Evolutionary conservation across 257 asterid genomes (phyloP).

Genomic region (Thymus quinquecostatus): DNA sequence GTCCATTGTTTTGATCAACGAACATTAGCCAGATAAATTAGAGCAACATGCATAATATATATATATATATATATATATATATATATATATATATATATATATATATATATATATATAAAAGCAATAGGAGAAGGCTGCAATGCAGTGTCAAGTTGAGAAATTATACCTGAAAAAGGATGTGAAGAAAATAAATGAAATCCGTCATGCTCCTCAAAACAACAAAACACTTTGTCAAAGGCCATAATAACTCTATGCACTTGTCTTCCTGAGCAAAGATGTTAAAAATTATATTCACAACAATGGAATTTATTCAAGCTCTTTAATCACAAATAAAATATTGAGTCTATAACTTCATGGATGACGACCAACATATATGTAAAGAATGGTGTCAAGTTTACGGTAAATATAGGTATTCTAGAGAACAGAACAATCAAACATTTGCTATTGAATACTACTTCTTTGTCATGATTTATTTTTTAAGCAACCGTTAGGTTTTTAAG

Average conservation of each 20-base stretch:
- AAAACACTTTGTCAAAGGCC: background rate
- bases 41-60: background rate
- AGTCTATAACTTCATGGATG: no score
- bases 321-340: background rate
- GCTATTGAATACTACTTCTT: no score
- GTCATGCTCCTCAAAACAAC: background rate
- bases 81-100: no score
- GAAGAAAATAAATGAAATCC: slow-evolving; percentile 2
- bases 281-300: background rate
- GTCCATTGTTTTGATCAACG: background rate
- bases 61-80: no score
- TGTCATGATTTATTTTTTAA: no score
- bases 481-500: background rate
- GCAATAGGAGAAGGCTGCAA: background rate
- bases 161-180: slow-evolving; percentile 18
- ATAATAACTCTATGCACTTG: background rate
- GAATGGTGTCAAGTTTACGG: background rate
- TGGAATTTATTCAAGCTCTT: background rate
- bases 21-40: background rate
- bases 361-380: no score
- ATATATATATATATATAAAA: background rate
- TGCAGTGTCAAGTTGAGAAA: background rate
- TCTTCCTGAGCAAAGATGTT: slow-evolving; percentile 11
- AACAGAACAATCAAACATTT: no score
- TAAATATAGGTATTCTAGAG: background rate